Evolutionary conservation across 352 stramenopile species (phyloP).

Genomic region (Globisporangium barbulae): DNA sequence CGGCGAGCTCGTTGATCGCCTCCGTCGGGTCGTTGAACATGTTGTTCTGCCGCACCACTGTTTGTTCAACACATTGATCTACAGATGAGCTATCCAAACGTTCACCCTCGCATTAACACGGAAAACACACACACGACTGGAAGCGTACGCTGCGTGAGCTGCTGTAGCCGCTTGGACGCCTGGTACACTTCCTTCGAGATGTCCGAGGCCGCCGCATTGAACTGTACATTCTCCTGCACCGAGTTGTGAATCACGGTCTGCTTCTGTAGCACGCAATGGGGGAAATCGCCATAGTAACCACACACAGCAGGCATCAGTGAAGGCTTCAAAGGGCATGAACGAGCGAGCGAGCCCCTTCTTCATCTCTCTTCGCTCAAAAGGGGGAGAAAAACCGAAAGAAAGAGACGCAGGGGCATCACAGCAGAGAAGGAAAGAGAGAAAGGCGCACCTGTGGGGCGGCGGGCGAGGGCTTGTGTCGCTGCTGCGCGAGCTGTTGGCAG

Average conservation of each 20-base stretch:
- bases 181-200: slow-evolving; percentile 84
- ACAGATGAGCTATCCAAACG: neutral
- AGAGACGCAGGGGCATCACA: neutral
- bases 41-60: slow-evolving; percentile 86
- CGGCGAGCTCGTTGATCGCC: slow-evolving; percentile 79
- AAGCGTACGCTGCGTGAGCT: slow-evolving; percentile 68
- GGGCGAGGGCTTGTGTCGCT: slow-evolving; percentile 22
- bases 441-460: slow-evolving; percentile 21
- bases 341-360: too few species aligned
- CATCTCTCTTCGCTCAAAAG: neutral
- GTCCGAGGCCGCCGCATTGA: slow-evolving; percentile 75
- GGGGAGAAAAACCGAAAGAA: neutral
- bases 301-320: neutral
- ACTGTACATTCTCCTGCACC: slow-evolving; percentile 73
- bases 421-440: neutral
- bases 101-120: neutral
- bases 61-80: neutral
- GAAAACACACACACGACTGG: neutral
- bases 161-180: slow-evolving; percentile 75
- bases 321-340: too few species aligned
- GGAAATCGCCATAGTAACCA: neutral
- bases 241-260: slow-evolving; percentile 27
- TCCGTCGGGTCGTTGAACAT: slow-evolving; percentile 88
- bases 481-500: slow-evolving; percentile 48
- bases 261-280: slow-evolving; percentile 23